Conservation (phyloP, 352 stramenopile species). For the Paralagenidium karlingii region DNA sequence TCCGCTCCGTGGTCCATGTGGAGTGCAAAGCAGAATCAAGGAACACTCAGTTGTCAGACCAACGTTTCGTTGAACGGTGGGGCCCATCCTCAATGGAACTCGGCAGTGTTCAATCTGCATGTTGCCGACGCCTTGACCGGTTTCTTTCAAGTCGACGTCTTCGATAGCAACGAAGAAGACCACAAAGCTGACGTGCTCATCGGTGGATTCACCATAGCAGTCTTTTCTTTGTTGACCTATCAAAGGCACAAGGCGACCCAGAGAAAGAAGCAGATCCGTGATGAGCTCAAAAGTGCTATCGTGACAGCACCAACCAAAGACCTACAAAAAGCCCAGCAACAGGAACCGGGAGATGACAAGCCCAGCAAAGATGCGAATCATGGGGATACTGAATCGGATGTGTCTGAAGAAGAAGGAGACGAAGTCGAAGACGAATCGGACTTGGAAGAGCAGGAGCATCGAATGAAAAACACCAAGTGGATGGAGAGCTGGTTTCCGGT, state of each 20-base stretch:
- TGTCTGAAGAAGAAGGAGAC: no score
- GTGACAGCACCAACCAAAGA: not conserved
- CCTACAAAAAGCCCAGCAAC: no score
- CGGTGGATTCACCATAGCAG: conserved; percentile 14
- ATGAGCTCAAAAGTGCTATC: conserved; percentile 1
- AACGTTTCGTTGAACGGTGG: conserved; percentile 30
- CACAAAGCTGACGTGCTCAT: conserved; percentile 28
- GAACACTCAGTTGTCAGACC: no score
- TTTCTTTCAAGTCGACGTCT: conserved; percentile 22
- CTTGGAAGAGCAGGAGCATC: not conserved
- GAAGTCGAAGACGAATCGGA: no score
- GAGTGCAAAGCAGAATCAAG: no score
- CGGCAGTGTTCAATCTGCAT: conserved; percentile 16
- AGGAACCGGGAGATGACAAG: no score
- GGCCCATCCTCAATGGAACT: conserved; percentile 36
- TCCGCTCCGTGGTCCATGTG: conserved; percentile 7
- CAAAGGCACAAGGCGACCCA: no score
- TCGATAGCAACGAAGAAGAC: conserved; percentile 49
- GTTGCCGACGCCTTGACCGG: conserved; percentile 16
- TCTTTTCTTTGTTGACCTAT: conserved; percentile 19
- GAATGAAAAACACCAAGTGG: conserved; percentile 19
- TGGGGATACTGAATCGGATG: no score
- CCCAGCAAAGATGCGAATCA: no score
- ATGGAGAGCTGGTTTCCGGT: conserved; percentile 32
- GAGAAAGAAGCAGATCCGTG: no score